phyloP scores from a whole-genome alignment of 257 asterid species.

The Jacaranda mimosifolia region DNA sequence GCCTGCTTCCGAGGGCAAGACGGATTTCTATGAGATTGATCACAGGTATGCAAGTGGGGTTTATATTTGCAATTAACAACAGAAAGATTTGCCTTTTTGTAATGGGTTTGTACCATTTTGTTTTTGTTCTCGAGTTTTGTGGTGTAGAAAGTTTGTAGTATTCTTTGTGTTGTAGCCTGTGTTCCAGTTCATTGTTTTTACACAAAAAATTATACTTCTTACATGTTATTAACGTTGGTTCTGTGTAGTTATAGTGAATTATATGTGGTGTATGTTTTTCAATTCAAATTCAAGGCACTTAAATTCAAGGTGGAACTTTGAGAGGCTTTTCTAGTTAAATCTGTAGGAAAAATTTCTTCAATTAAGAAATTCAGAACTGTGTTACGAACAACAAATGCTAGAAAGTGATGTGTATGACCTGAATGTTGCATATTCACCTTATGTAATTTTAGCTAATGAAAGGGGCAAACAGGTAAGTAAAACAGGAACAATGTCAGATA shows the following conservation, averaged over 20 bases:
- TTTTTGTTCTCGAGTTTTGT: constrained; percentile 42
- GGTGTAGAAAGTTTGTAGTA: constrained; percentile 34
- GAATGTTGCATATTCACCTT: constrained; percentile 3
- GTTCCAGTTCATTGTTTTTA: constrained; percentile 31
- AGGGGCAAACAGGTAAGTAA: too few species aligned
- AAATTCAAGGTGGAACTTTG: neutral
- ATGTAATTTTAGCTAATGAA: neutral
- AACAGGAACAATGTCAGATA: too few species aligned
- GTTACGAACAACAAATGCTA: constrained; percentile 15
- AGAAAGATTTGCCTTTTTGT: constrained; percentile 26
- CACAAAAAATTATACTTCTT: neutral
- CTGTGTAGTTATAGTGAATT: neutral
- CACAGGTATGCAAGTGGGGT: constrained; percentile 87
- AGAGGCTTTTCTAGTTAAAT: neutral
- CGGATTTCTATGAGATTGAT: constrained; percentile 82
- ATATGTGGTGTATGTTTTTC: constrained; percentile 13
- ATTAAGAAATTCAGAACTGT: neutral
- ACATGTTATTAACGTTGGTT: constrained; percentile 9
- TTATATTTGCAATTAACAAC: constrained; percentile 71
- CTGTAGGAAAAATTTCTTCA: too few species aligned
- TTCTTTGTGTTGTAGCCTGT: constrained; percentile 41
- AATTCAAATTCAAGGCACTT: neutral
- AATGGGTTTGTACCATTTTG: constrained; percentile 38
- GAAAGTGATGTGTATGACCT: neutral
- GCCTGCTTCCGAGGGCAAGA: constrained; percentile 88